Percentiles rank a stretch among this genome's conserved stretches.
These are phyloP conservation scores for Phytomonas francai DNA, from an alignment of 208 protist species.

Conservation along the genomic window DNA sequence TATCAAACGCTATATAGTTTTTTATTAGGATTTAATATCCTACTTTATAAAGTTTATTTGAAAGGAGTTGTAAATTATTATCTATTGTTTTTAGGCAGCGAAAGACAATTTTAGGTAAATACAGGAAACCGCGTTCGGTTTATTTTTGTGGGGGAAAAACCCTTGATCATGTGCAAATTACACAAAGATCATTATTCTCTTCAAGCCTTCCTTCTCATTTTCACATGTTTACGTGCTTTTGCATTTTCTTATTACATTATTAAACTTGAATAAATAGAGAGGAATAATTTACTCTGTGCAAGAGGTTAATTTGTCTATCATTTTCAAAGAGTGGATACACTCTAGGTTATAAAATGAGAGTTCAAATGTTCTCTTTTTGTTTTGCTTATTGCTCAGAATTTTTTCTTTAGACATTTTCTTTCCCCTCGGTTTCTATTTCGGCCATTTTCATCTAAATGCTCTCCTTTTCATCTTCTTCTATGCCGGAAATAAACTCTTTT, in stretches of 20 bases:
- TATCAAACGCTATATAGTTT: too few species aligned
- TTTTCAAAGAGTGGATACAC: neutral
- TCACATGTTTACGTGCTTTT: neutral
- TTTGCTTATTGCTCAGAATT: conserved; percentile 3
- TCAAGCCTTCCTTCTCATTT: neutral
- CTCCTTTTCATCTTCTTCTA: conserved; percentile 12
- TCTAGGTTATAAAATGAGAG: neutral
- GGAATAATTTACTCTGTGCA: neutral
- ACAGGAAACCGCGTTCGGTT: too few species aligned
- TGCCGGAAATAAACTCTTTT: neutral
- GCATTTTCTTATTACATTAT: conserved; percentile 4
- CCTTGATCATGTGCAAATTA: too few species aligned
- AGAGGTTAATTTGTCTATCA: neutral
- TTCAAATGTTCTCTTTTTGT: conserved; percentile 4
- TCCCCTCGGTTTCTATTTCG: conserved; percentile 7
- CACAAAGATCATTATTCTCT: too few species aligned
- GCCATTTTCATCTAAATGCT: neutral
- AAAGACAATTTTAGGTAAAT: too few species aligned
- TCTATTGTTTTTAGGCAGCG: too few species aligned
- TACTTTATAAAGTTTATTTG: too few species aligned
- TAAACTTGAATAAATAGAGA: neutral
- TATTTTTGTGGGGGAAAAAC: too few species aligned
- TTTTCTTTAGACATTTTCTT: neutral
- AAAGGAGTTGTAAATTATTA: too few species aligned
- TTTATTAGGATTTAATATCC: too few species aligned